Evolutionary conservation across 441 rosid species (phyloP).

Genomic region (Pelargonium fulgidum): DNA sequence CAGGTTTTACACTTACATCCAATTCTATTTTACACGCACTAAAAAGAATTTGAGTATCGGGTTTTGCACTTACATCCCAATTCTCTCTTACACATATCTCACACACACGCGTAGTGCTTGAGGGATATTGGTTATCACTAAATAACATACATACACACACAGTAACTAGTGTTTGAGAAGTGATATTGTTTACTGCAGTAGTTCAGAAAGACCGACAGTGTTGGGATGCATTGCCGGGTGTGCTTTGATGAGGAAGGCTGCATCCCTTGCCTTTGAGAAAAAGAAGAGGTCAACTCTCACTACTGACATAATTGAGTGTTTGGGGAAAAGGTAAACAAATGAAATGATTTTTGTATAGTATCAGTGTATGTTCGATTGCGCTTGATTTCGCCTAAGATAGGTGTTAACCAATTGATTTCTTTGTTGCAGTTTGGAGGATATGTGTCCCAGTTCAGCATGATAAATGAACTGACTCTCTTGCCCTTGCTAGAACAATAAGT

Average conservation of each 20-base stretch:
- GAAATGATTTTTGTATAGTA: not conserved
- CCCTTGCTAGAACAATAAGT: too few relatives aligned
- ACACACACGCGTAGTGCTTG: too few relatives aligned
- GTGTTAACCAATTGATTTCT: not conserved
- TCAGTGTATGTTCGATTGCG: not conserved
- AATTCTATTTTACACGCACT: not conserved
- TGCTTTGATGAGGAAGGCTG: slow-evolving; percentile 74
- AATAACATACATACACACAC: too few relatives aligned
- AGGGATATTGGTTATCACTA: too few relatives aligned
- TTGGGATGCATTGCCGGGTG: slow-evolving; percentile 84
- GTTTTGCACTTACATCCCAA: not conserved
- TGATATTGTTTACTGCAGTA: slow-evolving; percentile 21
- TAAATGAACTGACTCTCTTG: too few relatives aligned
- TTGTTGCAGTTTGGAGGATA: slow-evolving; percentile 66
- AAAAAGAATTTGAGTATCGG: too few relatives aligned
- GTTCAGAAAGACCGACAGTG: slow-evolving; percentile 48
- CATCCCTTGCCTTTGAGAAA: slow-evolving; percentile 57
- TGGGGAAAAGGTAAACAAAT: slow-evolving; percentile 56
- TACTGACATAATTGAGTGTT: slow-evolving; percentile 60
- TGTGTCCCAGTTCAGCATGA: slow-evolving; percentile 30
- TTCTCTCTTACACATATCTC: not conserved
- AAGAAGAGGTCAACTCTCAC: slow-evolving; percentile 82
- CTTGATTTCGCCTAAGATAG: not conserved
- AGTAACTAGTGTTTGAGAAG: not conserved
- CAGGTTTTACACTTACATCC: slow-evolving; percentile 34